phyloP scores from a whole-genome alignment of 306 rosid species.

The Prosopis cineraria region DNA sequence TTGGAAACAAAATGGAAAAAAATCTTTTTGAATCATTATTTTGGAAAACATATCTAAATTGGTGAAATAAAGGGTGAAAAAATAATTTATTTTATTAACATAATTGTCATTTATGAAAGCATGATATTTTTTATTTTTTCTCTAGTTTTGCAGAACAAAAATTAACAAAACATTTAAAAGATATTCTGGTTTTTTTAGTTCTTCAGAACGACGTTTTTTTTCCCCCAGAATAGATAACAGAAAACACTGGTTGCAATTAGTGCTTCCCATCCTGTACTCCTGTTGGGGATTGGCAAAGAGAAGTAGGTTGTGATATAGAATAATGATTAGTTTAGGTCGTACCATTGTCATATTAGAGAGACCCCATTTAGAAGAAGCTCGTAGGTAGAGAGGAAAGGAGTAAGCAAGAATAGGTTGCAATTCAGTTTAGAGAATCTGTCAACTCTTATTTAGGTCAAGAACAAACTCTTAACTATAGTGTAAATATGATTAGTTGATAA shows the following conservation, averaged over 20 bases:
- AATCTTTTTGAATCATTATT: too few relatives aligned
- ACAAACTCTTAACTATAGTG: not conserved
- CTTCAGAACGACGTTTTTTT: not conserved
- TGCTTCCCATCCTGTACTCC: too few relatives aligned
- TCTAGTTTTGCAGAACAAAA: too few relatives aligned
- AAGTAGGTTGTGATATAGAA: not conserved
- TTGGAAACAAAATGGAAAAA: too few relatives aligned
- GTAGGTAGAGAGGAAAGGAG: not conserved
- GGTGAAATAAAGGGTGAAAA: too few relatives aligned
- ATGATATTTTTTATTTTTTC: too few relatives aligned
- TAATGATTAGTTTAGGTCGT: not conserved
- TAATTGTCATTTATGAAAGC: too few relatives aligned
- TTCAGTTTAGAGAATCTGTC: not conserved
- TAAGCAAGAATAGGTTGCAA: not conserved
- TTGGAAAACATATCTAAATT: too few relatives aligned
- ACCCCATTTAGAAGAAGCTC: not conserved
- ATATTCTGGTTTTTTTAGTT: too few relatives aligned
- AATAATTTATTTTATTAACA: too few relatives aligned
- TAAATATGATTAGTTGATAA: not conserved
- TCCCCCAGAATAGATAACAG: not conserved
- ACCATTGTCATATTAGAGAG: not conserved
- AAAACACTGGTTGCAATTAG: too few relatives aligned
- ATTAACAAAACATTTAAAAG: too few relatives aligned
- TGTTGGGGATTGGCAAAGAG: not conserved
- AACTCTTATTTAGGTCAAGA: not conserved